Evolutionary conservation across 257 asterid species (phyloP).

Genomic region (Prunella vulgaris): DNA sequence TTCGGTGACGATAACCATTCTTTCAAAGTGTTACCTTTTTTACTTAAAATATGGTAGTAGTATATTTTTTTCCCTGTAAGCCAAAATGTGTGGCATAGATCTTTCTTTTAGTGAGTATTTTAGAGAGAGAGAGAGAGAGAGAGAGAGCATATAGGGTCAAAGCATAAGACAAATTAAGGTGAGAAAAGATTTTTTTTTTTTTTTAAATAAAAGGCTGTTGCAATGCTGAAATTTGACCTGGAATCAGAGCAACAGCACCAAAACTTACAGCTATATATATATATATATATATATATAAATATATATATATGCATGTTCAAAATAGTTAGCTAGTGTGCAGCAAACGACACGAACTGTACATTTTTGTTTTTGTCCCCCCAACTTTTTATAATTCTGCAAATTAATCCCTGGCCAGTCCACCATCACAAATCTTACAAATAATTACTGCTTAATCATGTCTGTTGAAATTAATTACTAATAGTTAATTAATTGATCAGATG

Average conservation of each 20-base stretch:
- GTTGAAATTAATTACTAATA: background rate
- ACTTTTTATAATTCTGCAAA: conserved; percentile 9
- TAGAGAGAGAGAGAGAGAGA: too few species aligned
- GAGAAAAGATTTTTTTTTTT: background rate
- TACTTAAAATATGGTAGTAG: too few species aligned
- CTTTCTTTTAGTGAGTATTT: too few species aligned
- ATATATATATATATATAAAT: too few species aligned
- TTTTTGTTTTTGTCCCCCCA: conserved; percentile 21
- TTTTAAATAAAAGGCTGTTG: background rate
- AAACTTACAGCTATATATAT: background rate
- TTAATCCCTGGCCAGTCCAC: conserved; percentile 10
- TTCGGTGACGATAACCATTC: too few species aligned
- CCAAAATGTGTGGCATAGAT: background rate
- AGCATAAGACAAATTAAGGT: conserved; percentile 31
- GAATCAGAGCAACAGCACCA: conserved; percentile 25
- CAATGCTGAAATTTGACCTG: conserved; percentile 4
- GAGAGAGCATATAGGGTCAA: background rate
- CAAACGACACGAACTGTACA: background rate
- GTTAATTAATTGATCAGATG: background rate
- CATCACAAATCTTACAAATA: background rate
- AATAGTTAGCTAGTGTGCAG: background rate
- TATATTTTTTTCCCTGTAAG: too few species aligned
- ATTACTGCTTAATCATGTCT: conserved; percentile 37
- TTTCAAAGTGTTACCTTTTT: too few species aligned
- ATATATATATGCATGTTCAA: conserved; percentile 6